These are phyloP conservation scores for Jaapia argillacea DNA, from an alignment of 768 basidiomycete genomes.

Conservation along the genomic window DNA sequence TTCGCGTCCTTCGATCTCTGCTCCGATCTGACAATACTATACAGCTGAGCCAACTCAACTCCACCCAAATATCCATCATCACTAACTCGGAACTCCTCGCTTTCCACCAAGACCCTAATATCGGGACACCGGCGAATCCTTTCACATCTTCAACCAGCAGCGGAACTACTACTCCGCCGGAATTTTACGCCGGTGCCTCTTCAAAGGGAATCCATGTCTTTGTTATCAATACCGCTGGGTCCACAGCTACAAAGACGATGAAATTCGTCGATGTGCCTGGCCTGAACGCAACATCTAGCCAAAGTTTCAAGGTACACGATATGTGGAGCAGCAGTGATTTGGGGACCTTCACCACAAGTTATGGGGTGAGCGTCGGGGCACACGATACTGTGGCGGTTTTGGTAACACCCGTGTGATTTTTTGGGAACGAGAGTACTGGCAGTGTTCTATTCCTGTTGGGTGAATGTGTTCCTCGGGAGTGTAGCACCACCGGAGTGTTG, in stretches of 20 bases:
- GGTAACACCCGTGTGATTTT: conserved; percentile 20
- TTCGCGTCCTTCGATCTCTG: not conserved
- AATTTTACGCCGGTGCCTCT: conserved; percentile 41
- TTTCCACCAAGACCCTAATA: conserved; percentile 38
- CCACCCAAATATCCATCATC: conserved; percentile 35
- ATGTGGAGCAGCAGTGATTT: conserved; percentile 43
- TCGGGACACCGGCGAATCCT: conserved; percentile 37
- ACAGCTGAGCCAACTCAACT: conserved; percentile 30
- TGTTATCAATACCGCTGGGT: conserved; percentile 33
- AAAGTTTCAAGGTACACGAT: conserved; percentile 36
- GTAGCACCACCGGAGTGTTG: too few relatives aligned
- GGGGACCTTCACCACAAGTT: conserved; percentile 28
- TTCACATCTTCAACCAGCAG: conserved; percentile 33
- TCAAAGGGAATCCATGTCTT: conserved; percentile 43
- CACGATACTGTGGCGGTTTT: conserved; percentile 47
- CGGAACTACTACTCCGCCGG: conserved; percentile 34
- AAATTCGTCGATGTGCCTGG: conserved; percentile 26
- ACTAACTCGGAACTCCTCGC: conserved; percentile 42
- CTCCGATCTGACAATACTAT: too few relatives aligned
- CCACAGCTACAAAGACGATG: conserved; percentile 32
- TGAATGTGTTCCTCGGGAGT: too few relatives aligned
- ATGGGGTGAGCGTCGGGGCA: conserved; percentile 30
- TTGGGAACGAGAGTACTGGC: too few relatives aligned
- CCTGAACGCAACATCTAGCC: conserved; percentile 23
- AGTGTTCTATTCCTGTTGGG: too few relatives aligned